Evolutionary conservation across 495 filamentous ascomycete genomes (phyloP).

Genomic region (Copromyces sp.): DNA sequence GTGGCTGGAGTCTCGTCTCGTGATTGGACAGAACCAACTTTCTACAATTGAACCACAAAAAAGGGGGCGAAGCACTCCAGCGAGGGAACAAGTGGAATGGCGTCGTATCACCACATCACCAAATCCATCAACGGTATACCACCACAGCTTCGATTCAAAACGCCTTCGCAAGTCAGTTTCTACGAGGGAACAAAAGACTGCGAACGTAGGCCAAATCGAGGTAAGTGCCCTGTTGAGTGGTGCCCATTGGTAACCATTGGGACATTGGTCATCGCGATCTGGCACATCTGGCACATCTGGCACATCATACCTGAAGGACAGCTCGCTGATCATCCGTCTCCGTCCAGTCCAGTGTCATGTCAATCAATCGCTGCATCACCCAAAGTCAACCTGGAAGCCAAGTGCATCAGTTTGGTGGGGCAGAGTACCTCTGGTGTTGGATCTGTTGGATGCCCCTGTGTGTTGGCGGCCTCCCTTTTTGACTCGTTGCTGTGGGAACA

Average conservation of each 20-base stretch:
- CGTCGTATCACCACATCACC: not conserved
- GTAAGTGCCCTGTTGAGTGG: not conserved
- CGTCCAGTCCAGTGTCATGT: not conserved
- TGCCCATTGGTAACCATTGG: not conserved
- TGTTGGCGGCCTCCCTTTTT: too few species aligned
- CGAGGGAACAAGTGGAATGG: not conserved
- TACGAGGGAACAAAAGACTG: not conserved
- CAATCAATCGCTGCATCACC: not conserved
- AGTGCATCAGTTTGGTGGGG: not conserved
- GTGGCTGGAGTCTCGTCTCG: not conserved
- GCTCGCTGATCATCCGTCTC: not conserved
- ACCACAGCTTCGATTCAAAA: too few species aligned
- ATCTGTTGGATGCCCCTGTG: not conserved
- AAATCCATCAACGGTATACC: too few species aligned
- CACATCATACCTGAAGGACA: not conserved
- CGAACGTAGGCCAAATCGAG: not conserved
- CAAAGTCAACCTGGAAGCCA: too few species aligned
- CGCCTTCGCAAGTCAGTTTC: not conserved
- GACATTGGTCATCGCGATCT: not conserved
- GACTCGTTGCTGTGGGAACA: too few species aligned
- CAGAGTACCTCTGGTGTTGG: not conserved
- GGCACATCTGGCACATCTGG: not conserved
- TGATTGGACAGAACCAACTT: not conserved
- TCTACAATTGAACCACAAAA: not conserved
- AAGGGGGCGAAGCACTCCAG: not conserved